Conservation (phyloP, 2,329 filamentous ascomycete species). For the Chaetomium sp. region DNA sequence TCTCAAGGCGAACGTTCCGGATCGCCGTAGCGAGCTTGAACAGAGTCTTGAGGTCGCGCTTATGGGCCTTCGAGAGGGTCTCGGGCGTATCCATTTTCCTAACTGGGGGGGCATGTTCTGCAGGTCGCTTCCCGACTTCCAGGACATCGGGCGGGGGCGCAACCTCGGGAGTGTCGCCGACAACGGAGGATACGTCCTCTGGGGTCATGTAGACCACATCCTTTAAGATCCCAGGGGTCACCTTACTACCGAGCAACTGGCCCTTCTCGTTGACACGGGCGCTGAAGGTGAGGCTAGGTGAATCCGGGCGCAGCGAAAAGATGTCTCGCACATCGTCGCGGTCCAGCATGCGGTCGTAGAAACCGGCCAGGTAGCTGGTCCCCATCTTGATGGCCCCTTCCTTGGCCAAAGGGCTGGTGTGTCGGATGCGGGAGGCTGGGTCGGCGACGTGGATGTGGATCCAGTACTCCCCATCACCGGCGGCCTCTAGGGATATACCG, state of each 20-base stretch:
- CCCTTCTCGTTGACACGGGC: slow-evolving; percentile 49
- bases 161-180: slow-evolving; percentile 31
- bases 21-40: slow-evolving; percentile 42
- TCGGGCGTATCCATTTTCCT: slow-evolving; percentile 39
- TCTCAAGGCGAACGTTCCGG: slow-evolving; percentile 36
- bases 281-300: slow-evolving; percentile 56
- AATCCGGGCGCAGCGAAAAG: slow-evolving; percentile 48
- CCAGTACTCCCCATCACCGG: slow-evolving; percentile 57
- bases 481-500: slow-evolving; percentile 63
- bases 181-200: slow-evolving; percentile 40
- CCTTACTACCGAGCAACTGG: slow-evolving; percentile 45
- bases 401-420: slow-evolving; percentile 50
- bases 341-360: slow-evolving; percentile 53
- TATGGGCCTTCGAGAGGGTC: slow-evolving; percentile 38
- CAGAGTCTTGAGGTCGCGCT: slow-evolving; percentile 42
- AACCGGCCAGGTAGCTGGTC: slow-evolving; percentile 55
- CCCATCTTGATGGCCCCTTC: slow-evolving; percentile 55
- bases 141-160: slow-evolving; percentile 24
- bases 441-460: slow-evolving; percentile 74
- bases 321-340: slow-evolving; percentile 39
- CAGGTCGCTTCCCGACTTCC: slow-evolving; percentile 29
- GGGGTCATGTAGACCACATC: slow-evolving; percentile 54
- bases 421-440: slow-evolving; percentile 62
- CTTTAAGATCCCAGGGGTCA: slow-evolving; percentile 47
- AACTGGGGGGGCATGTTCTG: slow-evolving; percentile 21